Evolutionary conservation across 2,329 filamentous ascomycete species (phyloP).

Genomic region (Trichoderma cornu-damae): DNA sequence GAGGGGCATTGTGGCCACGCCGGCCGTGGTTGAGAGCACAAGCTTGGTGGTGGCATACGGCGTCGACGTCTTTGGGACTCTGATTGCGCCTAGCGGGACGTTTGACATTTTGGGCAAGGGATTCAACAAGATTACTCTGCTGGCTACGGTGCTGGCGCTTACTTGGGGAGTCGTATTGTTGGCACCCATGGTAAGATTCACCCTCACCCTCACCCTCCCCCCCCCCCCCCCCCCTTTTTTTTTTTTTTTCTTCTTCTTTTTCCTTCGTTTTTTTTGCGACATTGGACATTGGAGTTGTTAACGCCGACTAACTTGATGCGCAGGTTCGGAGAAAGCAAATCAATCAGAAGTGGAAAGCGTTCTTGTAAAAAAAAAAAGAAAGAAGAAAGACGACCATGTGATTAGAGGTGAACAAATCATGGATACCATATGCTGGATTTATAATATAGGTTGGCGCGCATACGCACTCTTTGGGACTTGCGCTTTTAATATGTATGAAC

Average conservation of each 20-base stretch:
- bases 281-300: slow-evolving; percentile 25
- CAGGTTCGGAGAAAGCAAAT: slow-evolving; percentile 63
- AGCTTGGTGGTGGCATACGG: slow-evolving; percentile 85
- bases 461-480: not conserved
- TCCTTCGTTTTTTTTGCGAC: not conserved
- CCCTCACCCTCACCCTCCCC: no score
- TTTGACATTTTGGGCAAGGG: slow-evolving; percentile 93
- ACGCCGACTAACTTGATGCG: slow-evolving; percentile 24
- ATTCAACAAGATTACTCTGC: slow-evolving; percentile 83
- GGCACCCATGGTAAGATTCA: slow-evolving; percentile 72
- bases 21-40: slow-evolving; percentile 84
- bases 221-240: not conserved
- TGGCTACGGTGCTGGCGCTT: slow-evolving; percentile 78
- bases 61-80: slow-evolving; percentile 79
- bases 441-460: slow-evolving; percentile 5
- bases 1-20: slow-evolving; percentile 64
- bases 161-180: slow-evolving; percentile 70
- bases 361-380: slow-evolving; percentile 26
- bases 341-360: slow-evolving; percentile 55
- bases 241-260: not conserved
- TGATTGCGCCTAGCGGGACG: slow-evolving; percentile 77
- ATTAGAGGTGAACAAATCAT: slow-evolving; percentile 19
- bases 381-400: slow-evolving; percentile 10
- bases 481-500: slow-evolving; percentile 16
- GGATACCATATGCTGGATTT: slow-evolving; percentile 7